Percentiles rank a stretch among this genome's conserved stretches.
Evolutionary conservation across 768 basidiomycete species (phyloP).

Genomic region (Mycena latifolia): DNA sequence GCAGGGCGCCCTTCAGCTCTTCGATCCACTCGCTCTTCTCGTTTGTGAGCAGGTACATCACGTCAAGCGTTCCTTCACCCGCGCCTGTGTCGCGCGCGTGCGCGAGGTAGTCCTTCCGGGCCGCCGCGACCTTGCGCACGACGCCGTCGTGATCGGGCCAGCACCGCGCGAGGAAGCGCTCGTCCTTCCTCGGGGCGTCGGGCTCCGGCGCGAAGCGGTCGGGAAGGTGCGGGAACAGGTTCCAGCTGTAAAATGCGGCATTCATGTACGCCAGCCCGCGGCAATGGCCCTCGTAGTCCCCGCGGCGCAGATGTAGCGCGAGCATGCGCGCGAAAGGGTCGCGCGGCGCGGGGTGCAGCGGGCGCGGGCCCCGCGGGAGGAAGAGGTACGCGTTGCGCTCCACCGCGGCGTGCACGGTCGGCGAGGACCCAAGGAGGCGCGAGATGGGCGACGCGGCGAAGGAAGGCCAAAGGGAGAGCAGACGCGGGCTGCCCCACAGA

Average conservation of each 20-base stretch:
- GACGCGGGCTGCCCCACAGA: conserved; percentile 47
- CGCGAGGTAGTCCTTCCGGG: conserved; percentile 22
- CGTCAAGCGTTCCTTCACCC: conserved; percentile 35
- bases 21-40: conserved; percentile 50
- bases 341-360: conserved; percentile 41
- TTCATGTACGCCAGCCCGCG: conserved; percentile 26
- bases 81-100: neutral
- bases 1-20: conserved; percentile 44
- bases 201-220: conserved; percentile 37
- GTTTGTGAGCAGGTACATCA: conserved; percentile 54
- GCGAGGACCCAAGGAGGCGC: conserved; percentile 46
- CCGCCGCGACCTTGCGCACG: conserved; percentile 27
- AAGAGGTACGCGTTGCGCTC: conserved; percentile 51
- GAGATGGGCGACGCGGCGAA: conserved; percentile 52
- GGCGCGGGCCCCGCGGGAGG: conserved; percentile 45
- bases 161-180: conserved; percentile 38
- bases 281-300: conserved; percentile 43
- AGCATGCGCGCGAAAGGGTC: conserved; percentile 48
- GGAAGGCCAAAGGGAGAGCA: conserved; percentile 50
- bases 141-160: conserved; percentile 39
- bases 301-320: conserved; percentile 41
- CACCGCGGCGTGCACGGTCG: conserved; percentile 52
- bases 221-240: conserved; percentile 37
- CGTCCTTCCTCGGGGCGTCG: conserved; percentile 27
- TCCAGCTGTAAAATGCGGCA: conserved; percentile 37